Evolutionary conservation across 345 rosid genomes (phyloP), one percentile per base, ranked within the genome.

Genomic region (Geranium brycei): DNA sequence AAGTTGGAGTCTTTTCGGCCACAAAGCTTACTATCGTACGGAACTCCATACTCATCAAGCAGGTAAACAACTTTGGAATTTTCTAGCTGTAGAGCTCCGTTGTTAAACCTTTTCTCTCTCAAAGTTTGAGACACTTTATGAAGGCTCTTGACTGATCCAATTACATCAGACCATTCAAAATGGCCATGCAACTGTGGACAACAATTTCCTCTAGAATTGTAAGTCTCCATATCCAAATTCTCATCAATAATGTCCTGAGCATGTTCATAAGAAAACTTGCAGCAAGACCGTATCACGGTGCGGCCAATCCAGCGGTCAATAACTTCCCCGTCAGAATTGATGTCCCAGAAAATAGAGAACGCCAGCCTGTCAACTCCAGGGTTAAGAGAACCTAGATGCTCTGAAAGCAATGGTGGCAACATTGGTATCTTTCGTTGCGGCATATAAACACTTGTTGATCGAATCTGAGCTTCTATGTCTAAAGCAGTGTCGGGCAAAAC

Each of bases 361-460:
- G 96, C 78, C 66, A 92, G 93, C 66, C 91, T 83, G 58, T 89
- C 87, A 57, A 77, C 81, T 70, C 98, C 98, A 64, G 95, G 93
- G 63, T 81, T 78, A 58, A 92, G 93, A 32, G 98, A 92, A 62
- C 87, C 81, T 62, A 87, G 18, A 64, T 79, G 69, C 74, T 89
- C 91, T 2, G 93, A 87, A 68, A 92, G 80, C 76, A 78, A 60
- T 17, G 84, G 76, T 53, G 98, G 98, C 76, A 92, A 68, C 98
- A 92, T 86, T 19, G 92, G 78, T 72, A 87, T n/a, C 69, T 89
- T 92, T 13, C 73, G 67, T 62, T 57, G 78, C 68, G 70, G 61
- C 90, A 89, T 75, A 74, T 87, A 87, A 62, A 92, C 85, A 80
- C 85, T 84, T 16, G 93, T 84, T 32, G 98, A 89, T 71, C 96